Percentiles rank a stretch among this genome's conserved stretches.
These are phyloP conservation scores for Polytrichum formosum DNA, from an alignment of 225 moss, liverwort and hornwort genomes.

Conservation along the genomic window DNA sequence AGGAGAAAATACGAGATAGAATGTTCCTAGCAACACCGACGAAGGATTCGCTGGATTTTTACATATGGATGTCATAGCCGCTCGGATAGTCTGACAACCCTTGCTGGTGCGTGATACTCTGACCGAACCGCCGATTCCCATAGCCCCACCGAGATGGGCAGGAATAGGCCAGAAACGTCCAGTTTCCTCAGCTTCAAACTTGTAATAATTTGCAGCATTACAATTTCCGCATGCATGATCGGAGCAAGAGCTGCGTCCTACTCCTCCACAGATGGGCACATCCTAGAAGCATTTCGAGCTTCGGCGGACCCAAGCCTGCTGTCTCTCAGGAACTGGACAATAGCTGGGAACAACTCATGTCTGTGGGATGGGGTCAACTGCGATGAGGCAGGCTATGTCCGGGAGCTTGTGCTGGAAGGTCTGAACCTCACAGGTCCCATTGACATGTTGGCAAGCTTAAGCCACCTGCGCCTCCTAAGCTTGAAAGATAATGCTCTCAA, in stretches of 20 bases:
- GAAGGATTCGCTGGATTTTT: neutral
- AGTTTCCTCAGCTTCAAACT: neutral
- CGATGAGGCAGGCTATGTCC: conserved; percentile 40
- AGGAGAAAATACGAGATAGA: neutral
- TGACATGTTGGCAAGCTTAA: conserved; percentile 31
- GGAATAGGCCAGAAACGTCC: neutral
- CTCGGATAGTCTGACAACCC: too few species aligned
- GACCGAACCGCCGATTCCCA: neutral
- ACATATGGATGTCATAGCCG: too few species aligned
- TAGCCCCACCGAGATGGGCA: neutral
- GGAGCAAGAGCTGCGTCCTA: neutral
- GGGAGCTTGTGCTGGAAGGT: conserved; percentile 39
- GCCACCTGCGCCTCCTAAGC: conserved; percentile 44
- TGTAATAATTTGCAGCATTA: neutral
- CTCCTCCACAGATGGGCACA: conserved; percentile 13
- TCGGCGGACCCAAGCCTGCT: conserved; percentile 33
- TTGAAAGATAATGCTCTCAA: conserved; percentile 50
- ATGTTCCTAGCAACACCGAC: neutral
- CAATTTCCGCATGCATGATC: too few species aligned
- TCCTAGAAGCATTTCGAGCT: conserved; percentile 29
- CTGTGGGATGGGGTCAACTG: conserved; percentile 55
- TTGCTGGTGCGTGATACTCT: neutral
- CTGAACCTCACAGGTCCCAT: conserved; percentile 50
- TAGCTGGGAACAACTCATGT: conserved; percentile 36
- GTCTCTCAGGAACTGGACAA: conserved; percentile 42